Conservation (phyloP, 805 yeast species). For the Kuraishia piskuri region DNA sequence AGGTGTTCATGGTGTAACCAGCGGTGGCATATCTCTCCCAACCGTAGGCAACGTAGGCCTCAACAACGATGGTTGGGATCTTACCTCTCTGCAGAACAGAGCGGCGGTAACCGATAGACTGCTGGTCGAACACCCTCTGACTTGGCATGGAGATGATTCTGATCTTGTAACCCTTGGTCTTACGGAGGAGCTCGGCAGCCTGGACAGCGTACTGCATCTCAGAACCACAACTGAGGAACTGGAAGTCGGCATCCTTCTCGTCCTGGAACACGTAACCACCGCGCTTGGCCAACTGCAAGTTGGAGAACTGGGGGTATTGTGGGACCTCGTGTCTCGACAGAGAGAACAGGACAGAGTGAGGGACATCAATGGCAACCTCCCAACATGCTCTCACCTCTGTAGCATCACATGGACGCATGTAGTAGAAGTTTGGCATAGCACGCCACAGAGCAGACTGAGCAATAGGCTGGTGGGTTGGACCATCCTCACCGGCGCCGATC, state of each 20-base stretch:
- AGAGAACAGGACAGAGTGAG: conserved; percentile 18
- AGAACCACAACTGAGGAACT: conserved; percentile 21
- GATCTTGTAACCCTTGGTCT: conserved; percentile 13
- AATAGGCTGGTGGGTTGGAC: conserved; percentile 51
- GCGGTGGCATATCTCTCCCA: conserved; percentile 30
- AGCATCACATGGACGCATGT: conserved; percentile 47
- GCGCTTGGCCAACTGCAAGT: conserved; percentile 13
- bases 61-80: conserved; percentile 22
- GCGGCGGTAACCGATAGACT: conserved; percentile 18
- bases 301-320: conserved; percentile 16
- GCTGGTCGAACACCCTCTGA: conserved; percentile 23
- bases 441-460: conserved; percentile 42
- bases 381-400: conserved; percentile 43
- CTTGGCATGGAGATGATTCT: conserved; percentile 24
- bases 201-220: conserved; percentile 22
- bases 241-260: conserved; percentile 13
- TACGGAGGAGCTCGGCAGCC: conserved; percentile 16
- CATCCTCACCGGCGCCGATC: conserved; percentile 50
- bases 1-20: conserved; percentile 23
- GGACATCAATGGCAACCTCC: conserved; percentile 14
- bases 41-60: conserved; percentile 25
- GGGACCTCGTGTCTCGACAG: conserved; percentile 20
- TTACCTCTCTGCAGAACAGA: conserved; percentile 16
- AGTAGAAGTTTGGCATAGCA: conserved; percentile 39
- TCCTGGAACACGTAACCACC: conserved; percentile 22